Conservation (phyloP, 2,329 filamentous ascomycete genomes). For the Ceratocystis smalleyi region DNA sequence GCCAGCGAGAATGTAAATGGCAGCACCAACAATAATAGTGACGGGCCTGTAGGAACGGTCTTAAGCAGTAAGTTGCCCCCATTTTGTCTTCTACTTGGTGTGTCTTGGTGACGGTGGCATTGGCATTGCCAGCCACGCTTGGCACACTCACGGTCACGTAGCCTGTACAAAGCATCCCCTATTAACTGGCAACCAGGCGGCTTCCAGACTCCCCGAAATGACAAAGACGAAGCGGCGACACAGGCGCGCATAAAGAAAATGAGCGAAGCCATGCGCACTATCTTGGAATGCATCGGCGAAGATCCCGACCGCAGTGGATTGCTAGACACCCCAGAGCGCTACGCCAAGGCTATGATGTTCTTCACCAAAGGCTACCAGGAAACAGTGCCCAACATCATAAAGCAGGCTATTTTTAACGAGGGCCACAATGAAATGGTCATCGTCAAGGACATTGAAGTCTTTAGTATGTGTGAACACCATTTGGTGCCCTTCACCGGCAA, state of each 20-base stretch:
- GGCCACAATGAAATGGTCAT: constrained; percentile 96
- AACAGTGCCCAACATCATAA: constrained; percentile 81
- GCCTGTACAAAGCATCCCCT: neutral
- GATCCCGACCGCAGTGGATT: constrained; percentile 51
- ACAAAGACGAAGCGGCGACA: constrained; percentile 13
- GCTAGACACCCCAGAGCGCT: constrained; percentile 60
- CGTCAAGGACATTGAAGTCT: constrained; percentile 93
- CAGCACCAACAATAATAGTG: constrained; percentile 4
- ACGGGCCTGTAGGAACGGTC: neutral
- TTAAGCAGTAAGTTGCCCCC: neutral
- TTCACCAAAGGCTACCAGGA: constrained; percentile 96
- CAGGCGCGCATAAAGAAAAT: constrained; percentile 39
- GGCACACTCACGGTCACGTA: too few relatives aligned
- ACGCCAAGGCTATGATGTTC: constrained; percentile 88
- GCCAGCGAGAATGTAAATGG: neutral
- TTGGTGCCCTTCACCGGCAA: constrained; percentile 93
- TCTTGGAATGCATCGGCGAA: constrained; percentile 55
- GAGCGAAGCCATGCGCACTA: constrained; percentile 45
- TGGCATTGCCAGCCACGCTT: too few relatives aligned
- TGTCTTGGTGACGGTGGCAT: neutral
- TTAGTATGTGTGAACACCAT: constrained; percentile 91
- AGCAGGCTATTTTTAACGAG: constrained; percentile 87
- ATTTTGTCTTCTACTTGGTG: neutral
- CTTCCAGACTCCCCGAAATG: constrained; percentile 9
- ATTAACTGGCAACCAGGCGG: constrained; percentile 4